A percentile compares a stretch with the other conserved stretches of the same genome.
phyloP scores from a whole-genome alignment of 441 rosid species.

The Corymbia calophylla region DNA sequence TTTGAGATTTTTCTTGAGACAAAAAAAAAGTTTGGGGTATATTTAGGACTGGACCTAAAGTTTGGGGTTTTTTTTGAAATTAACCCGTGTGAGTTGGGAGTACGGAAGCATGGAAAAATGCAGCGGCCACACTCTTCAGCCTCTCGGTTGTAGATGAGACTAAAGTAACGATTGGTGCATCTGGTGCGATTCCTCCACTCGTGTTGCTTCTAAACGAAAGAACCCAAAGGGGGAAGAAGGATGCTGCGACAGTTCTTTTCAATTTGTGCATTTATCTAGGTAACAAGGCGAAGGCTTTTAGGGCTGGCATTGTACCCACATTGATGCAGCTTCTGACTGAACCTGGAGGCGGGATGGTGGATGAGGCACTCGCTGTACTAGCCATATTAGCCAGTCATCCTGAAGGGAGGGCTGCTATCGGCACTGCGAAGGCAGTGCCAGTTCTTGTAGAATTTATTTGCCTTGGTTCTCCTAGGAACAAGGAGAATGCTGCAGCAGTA shows the following conservation, averaged over 20 bases:
- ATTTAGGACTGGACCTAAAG: no score
- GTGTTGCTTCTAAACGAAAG: slow-evolving; percentile 78
- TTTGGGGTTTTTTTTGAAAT: no score
- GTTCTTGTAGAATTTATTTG: slow-evolving; percentile 71
- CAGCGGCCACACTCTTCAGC: slow-evolving; percentile 95
- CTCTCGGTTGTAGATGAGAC: slow-evolving; percentile 83
- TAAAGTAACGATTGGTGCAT: slow-evolving; percentile 74
- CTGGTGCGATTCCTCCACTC: slow-evolving; percentile 82
- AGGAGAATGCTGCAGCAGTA: slow-evolving; percentile 86
- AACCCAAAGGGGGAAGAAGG: slow-evolving; percentile 85
- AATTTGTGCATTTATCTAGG: slow-evolving; percentile 93
- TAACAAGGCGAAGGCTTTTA: slow-evolving; percentile 89
- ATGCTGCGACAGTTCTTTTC: slow-evolving; percentile 96
- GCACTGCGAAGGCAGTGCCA: slow-evolving; percentile 75
- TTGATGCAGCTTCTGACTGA: slow-evolving; percentile 69
- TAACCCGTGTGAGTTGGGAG: slow-evolving; percentile 38
- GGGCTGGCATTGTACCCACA: slow-evolving; percentile 82
- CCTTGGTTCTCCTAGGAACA: slow-evolving; percentile 77
- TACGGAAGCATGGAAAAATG: slow-evolving; percentile 97
- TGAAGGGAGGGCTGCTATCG: slow-evolving; percentile 78
- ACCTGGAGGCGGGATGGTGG: slow-evolving; percentile 75
- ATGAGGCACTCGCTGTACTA: slow-evolving; percentile 80
- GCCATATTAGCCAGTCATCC: slow-evolving; percentile 86
- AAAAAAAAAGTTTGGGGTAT: no score
- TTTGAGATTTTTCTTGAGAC: no score